Evolutionary conservation across 164 flowering plant genomes (phyloP).

Genomic region (Berberis vulgaris): DNA sequence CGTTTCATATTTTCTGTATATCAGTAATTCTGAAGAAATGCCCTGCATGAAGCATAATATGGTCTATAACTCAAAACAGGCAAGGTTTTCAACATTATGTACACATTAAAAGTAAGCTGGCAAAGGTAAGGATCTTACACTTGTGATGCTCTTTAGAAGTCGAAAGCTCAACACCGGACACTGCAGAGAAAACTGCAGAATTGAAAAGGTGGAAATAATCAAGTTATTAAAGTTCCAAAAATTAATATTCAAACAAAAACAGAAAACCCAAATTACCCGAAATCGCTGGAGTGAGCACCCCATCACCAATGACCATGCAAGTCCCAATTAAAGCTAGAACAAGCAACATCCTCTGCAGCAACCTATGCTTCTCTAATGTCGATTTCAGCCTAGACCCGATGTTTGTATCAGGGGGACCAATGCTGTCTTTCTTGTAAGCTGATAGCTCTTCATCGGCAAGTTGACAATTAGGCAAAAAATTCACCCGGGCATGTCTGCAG

Average conservation of each 20-base stretch:
- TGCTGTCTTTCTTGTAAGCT: slow-evolving; percentile 45
- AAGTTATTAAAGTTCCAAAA: background rate
- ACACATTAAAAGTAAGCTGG: background rate
- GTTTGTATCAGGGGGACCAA: slow-evolving; percentile 17
- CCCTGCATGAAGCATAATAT: too few relatives aligned
- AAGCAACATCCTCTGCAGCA: slow-evolving; percentile 69
- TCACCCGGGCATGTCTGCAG: slow-evolving; percentile 77
- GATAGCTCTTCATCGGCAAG: slow-evolving; percentile 68
- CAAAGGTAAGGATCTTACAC: slow-evolving; percentile 38
- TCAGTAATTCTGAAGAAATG: too few relatives aligned
- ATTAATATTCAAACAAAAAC: slow-evolving; percentile 2
- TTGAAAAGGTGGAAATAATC: slow-evolving; percentile 4
- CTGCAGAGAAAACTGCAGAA: slow-evolving; percentile 87
- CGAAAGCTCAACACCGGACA: slow-evolving; percentile 85
- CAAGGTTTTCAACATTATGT: background rate
- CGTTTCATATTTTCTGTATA: too few relatives aligned
- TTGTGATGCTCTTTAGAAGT: slow-evolving; percentile 72
- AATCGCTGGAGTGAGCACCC: slow-evolving; percentile 86
- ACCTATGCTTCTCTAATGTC: slow-evolving; percentile 58
- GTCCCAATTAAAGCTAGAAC: slow-evolving; percentile 82
- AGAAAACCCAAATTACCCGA: slow-evolving; percentile 42
- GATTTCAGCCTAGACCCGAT: slow-evolving; percentile 48
- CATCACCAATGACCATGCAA: slow-evolving; percentile 99
- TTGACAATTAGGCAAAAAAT: slow-evolving; percentile 70
- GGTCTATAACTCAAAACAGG: too few relatives aligned